phyloP scores from a whole-genome alignment of 2,329 filamentous ascomycete species.

The Trichoderma arundinaceum region DNA sequence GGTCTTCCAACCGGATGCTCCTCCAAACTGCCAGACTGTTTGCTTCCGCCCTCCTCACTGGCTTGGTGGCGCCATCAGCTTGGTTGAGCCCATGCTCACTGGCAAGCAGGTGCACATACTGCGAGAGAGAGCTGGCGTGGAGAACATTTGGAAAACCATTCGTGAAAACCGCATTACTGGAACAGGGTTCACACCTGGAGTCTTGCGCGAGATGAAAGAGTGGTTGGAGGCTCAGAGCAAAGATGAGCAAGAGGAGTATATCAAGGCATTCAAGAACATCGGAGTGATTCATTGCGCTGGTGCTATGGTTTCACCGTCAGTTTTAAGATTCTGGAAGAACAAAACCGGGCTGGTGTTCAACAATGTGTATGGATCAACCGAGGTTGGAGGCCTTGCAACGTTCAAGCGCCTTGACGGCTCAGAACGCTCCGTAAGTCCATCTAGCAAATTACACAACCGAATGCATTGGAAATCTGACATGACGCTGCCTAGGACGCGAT shows the following conservation, averaged over 20 bases:
- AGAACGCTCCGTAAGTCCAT: conserved; percentile 22
- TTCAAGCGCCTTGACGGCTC: conserved; percentile 18
- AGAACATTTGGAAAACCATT: conserved; percentile 31
- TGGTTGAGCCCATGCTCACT: conserved; percentile 31
- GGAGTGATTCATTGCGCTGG: conserved; percentile 17
- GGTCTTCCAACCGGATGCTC: background rate
- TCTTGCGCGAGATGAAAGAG: conserved; percentile 34
- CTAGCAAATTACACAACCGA: too few species aligned
- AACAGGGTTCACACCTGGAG: conserved; percentile 30
- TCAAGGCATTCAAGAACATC: conserved; percentile 27
- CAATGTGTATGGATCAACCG: conserved; percentile 33
- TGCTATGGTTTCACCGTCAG: conserved; percentile 18
- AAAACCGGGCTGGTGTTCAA: conserved; percentile 29
- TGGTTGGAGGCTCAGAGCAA: conserved; percentile 15
- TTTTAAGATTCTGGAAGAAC: conserved; percentile 33
- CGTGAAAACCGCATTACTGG: conserved; percentile 30
- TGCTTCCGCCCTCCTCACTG: conserved; percentile 35
- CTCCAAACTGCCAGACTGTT: conserved; percentile 28
- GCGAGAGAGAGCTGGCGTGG: conserved; percentile 26
- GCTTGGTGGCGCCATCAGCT: conserved; percentile 32
- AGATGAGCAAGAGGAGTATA: conserved; percentile 28
- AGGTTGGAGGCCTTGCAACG: conserved; percentile 27
- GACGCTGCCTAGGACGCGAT: conserved; percentile 19
- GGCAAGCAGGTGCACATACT: conserved; percentile 33
- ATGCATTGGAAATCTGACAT: background rate